Base-by-base conservation (phyloP, 495 filamentous ascomycete genomes). In the Jackrogersella minutella region DNA sequence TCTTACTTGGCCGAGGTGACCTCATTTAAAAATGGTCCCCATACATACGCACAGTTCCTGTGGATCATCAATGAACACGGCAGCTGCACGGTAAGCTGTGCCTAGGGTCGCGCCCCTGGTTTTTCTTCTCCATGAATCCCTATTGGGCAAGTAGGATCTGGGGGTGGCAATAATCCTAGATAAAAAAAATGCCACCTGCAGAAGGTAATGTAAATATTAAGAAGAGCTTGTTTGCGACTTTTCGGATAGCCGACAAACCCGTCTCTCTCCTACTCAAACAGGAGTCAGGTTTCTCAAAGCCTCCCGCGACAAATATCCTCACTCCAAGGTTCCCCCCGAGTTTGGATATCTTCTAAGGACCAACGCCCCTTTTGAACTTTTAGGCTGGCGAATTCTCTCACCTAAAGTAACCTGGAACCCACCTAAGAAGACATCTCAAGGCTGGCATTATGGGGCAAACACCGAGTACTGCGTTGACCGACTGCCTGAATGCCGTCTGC, bases 401-500 rank as follows among this genome's bases (percentile, higher is more conserved):
- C 47, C 58, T 64, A 41, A 17, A 37, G 16, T 37, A 51, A n/a
- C n/a, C n/a, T n/a, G n/a, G n/a, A n/a, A n/a, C n/a, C n/a, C n/a
- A n/a, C n/a, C n/a, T n/a, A n/a, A n/a, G n/a, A n/a, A n/a, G n/a
- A n/a, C n/a, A n/a, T n/a, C n/a, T n/a, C n/a, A n/a, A n/a, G n/a
- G n/a, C n/a, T n/a, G 31, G 8, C 51, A 69, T 57, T 43, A 75
- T 75, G 73, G 73, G 73, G 24, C 62, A 75, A 40, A 34, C 64
- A 8, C 43, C 73, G 19, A 73, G 70, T 21, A 68, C 66, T 43
- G 63, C 74, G 30, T 36, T 83, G 37, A 65, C 76, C 55, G 53
- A 70, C 46, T 83, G 79, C 58, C 71, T 83, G 21, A 71, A 76
- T 30, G 56, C 62, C 24, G 75, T 82, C 39, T 81, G 73, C 58